These are phyloP conservation scores for Colletotrichum falcatum DNA, from an alignment of 2,329 filamentous ascomycete genomes.

Conservation along the genomic window DNA sequence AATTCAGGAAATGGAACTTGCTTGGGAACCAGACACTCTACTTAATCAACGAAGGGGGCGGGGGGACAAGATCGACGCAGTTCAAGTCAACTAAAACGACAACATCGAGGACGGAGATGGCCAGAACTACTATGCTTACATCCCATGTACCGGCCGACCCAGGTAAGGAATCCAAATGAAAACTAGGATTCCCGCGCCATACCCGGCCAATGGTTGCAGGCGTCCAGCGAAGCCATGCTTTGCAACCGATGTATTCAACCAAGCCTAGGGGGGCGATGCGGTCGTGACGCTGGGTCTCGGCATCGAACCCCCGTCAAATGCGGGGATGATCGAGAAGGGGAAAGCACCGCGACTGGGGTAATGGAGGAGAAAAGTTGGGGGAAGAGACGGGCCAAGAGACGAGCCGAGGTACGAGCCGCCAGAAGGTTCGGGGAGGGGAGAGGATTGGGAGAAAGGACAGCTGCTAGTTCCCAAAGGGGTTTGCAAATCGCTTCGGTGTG, in stretches of 20 bases:
- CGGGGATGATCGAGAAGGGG: conserved; percentile 20
- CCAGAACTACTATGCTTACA: background rate
- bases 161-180: conserved; percentile 13
- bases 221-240: conserved; percentile 22
- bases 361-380: conserved; percentile 18
- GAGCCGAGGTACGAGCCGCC: conserved; percentile 7
- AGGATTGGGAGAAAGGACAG: conserved; percentile 7
- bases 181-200: conserved; percentile 18
- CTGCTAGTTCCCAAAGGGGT: conserved; percentile 22
- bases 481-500: conserved; percentile 29
- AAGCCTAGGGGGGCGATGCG: conserved; percentile 15
- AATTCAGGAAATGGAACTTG: background rate
- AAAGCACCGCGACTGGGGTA: conserved; percentile 18
- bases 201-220: conserved; percentile 21
- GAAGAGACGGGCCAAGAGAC: conserved; percentile 3
- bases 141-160: conserved; percentile 25
- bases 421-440: background rate
- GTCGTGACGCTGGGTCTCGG: conserved; percentile 35
- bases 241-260: conserved; percentile 22
- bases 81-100: background rate
- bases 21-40: background rate
- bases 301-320: conserved; percentile 35
- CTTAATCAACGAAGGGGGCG: background rate
- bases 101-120: background rate
- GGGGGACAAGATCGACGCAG: background rate